Evolutionary conservation across 805 yeast genomes (phyloP), one percentile per base, ranked within the genome.

Genomic region (Candida ipomoeae): DNA sequence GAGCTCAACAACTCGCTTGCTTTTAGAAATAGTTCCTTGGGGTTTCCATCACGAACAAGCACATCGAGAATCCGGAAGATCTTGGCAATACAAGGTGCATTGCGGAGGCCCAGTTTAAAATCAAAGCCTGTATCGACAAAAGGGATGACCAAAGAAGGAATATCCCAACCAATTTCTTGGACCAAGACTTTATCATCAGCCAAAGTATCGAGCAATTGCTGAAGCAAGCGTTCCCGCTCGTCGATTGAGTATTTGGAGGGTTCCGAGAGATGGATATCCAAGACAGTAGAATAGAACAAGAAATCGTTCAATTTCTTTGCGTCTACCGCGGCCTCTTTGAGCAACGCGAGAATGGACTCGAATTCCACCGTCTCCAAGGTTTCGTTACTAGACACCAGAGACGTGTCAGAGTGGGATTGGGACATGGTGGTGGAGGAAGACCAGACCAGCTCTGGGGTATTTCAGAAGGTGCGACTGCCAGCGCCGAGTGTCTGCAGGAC

Each of bases 101-200:
- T 51, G 40, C 80, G 62, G 52, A 77, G 53, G 5, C 59, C 46
- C 26, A 56, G 60, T 3, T 53, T 26, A 43, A 68, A 60, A 44
- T 67, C 57, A 44, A 50, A 62, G 53, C 58, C 68, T 50, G 62
- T 69, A 53, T 70, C 82, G 59, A 85, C 62, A 62, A 77, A 87
- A 8, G 74, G 73, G 41, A 89, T 60, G 6, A 91, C 56, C 46
- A 87, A 67, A 32, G 76, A 77, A 0, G 96, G 96, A n/a, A 91
- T 62, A 65, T 91, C 97, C 97, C 97, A 91, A 2, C 96, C 96
- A 53, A 90, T 81, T 56, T 84, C 86, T 40, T 77, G 73, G 0
- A 83, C 71, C 31, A 89, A 66, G 10, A 75, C 76, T 15, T 74
- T 71, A 61, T 85, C 64, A 0, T 62, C 66, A 2, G 48, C 39